Evolutionary conservation across 2,329 filamentous ascomycete species (phyloP).

Genomic region (Fusarium begoniae): DNA sequence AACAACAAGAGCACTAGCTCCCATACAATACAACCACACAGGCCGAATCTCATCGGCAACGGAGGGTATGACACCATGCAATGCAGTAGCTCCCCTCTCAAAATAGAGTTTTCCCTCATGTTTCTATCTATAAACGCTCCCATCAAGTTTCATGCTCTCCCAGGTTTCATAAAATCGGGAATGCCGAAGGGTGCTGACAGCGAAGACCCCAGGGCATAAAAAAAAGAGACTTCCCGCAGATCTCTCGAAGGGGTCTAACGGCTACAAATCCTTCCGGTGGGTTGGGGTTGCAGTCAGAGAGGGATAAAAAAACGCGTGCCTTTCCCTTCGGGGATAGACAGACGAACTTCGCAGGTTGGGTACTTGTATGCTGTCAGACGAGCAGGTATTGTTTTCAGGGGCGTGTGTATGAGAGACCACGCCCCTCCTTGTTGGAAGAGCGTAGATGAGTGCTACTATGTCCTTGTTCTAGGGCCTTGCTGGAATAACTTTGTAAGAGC

Average conservation of each 20-base stretch:
- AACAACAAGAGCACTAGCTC: background rate
- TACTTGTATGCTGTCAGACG: conserved; percentile 34
- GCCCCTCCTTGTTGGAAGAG: background rate
- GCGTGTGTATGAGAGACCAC: background rate
- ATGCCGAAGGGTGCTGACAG: background rate
- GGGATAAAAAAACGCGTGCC: background rate
- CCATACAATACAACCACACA: background rate
- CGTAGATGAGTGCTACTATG: conserved; percentile 3
- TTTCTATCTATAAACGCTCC: background rate
- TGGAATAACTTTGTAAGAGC: conserved; percentile 12
- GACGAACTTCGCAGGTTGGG: background rate
- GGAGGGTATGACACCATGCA: background rate
- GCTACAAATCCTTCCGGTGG: conserved; percentile 21
- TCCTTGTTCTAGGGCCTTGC: conserved; percentile 24
- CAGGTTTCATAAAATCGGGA: conserved; percentile 20
- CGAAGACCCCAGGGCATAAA: background rate
- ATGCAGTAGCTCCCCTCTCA: background rate
- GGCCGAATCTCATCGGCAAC: background rate
- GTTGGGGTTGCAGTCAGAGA: conserved; percentile 37
- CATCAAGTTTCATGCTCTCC: background rate
- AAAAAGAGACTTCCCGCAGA: background rate
- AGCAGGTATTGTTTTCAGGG: conserved; percentile 21
- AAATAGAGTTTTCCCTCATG: background rate
- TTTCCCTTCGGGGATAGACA: background rate
- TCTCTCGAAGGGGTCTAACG: background rate